Evolutionary conservation across 1,284 basidiomycete species (phyloP), one percentile per base, ranked within the genome.

Genomic region (Bondarzewia mesenterica): DNA sequence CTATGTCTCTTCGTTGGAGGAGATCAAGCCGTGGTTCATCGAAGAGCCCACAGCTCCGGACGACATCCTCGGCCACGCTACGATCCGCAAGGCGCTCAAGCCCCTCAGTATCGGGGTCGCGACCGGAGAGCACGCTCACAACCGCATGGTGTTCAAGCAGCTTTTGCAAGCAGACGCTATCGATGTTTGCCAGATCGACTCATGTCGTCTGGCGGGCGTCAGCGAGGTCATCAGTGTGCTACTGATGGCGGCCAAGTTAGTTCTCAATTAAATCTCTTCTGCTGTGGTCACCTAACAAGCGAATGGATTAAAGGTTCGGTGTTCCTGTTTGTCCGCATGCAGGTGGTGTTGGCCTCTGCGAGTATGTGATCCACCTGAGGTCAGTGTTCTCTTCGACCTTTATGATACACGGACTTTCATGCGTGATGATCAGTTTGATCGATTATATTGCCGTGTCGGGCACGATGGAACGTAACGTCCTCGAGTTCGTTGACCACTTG

Each of bases 141-240:
- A 95, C 68, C 80, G 90, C 51, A 94, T 96, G 78, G 79, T 90
- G n/a, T 97, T 97, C 79, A 97, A 97, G 72, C 93, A 97, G 65
- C 77, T 97, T 14, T 73, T 97, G 10, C 93, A 95, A 63, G 88
- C 93, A 1, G 82, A 93, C 45, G 92, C 93, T 14, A 92, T 97
- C 60, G 92, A 95, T 61, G 93, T 96, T n/a, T 86, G 83, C 55
- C 93, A 97, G 66, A 93, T 97, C 62, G 94, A 97, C 72, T 90
- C 89, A 29, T 96, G 93, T 68, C 82, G 93, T 49, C 73, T 96
- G 23, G 92, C 88, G 2, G 93, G 93, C 50, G 90, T 96, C 47
- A 93, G 89, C 65, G 93, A 98, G 72, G 88, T 96, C 23, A 71
- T 97, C 45, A 85, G 85, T 50, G 91, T 97, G n/a, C 71, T 98